Conservation (phyloP, 305 asterid genomes). For the Solanum hybrid region DNA sequence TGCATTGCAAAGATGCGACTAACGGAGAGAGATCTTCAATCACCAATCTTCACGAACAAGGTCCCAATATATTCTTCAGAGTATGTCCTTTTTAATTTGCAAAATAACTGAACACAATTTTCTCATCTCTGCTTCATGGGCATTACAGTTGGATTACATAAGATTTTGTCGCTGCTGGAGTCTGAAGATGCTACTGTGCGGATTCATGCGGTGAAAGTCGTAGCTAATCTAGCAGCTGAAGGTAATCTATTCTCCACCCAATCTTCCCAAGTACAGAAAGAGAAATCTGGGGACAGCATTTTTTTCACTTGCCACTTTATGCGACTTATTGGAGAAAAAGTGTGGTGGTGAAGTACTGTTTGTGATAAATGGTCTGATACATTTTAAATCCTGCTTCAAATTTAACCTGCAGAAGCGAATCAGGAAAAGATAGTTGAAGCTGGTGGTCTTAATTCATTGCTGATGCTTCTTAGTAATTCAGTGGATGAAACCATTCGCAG, state of each 20-base stretch:
- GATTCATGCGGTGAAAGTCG: conserved; percentile 97
- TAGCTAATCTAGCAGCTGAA: conserved; percentile 99
- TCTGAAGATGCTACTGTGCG: conserved; percentile 86
- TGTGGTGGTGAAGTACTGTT: not conserved
- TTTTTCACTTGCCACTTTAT: not conserved
- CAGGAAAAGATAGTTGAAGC: conserved; percentile 98
- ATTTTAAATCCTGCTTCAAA: not conserved
- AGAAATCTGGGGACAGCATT: not conserved
- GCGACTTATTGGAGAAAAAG: not conserved
- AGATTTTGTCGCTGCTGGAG: conserved; percentile 86
- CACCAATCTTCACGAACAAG: conserved; percentile 92
- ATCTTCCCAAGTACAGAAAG: not conserved
- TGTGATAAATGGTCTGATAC: not conserved
- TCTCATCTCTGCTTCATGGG: not conserved
- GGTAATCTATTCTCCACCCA: conserved; percentile 36
- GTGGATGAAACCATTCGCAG: conserved; percentile 94
- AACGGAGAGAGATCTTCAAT: conserved; percentile 72
- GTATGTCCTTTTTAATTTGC: not conserved
- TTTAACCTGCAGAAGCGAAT: conserved; percentile 51
- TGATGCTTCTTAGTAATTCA: conserved; percentile 86
- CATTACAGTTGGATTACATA: conserved; percentile 82
- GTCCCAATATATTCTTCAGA: conserved; percentile 26
- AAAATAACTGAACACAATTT: not conserved
- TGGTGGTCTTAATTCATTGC: conserved; percentile 90
- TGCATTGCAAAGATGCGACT: conserved; percentile 49